Conservation (phyloP, 2,329 filamentous ascomycete genomes). For the Boeremia exigua region DNA sequence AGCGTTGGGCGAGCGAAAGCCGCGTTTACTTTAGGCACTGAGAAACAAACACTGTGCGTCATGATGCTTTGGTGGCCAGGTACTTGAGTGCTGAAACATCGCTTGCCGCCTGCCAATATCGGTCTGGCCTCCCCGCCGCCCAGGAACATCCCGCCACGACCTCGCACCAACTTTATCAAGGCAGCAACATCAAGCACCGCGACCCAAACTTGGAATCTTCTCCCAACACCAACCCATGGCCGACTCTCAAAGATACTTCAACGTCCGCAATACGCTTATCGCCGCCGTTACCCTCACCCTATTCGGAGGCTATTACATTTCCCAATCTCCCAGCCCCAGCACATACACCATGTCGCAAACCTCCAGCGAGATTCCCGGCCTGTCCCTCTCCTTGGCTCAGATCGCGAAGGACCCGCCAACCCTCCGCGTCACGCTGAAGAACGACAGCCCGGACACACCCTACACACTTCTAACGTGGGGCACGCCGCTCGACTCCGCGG, state of each 20-base stretch:
- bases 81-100: not conserved
- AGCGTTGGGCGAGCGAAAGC: not conserved
- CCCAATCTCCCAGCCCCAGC: slow-evolving; percentile 26
- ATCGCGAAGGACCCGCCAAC: slow-evolving; percentile 38
- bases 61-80: not conserved
- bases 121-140: slow-evolving; percentile 25
- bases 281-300: slow-evolving; percentile 34
- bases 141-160: slow-evolving; percentile 11
- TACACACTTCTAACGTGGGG: slow-evolving; percentile 51
- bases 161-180: not conserved
- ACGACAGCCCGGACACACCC: slow-evolving; percentile 39
- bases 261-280: slow-evolving; percentile 33
- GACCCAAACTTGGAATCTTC: not conserved
- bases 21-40: too few species aligned
- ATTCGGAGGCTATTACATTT: slow-evolving; percentile 39
- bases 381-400: slow-evolving; percentile 40
- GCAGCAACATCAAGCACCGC: not conserved
- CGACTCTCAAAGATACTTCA: slow-evolving; percentile 30
- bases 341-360: slow-evolving; percentile 33
- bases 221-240: slow-evolving; percentile 12
- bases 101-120: slow-evolving; percentile 22
- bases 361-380: slow-evolving; percentile 29
- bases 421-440: slow-evolving; percentile 46
- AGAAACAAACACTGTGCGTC: not conserved
- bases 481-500: slow-evolving; percentile 49